Conservation (phyloP, 164 flowering plant genomes). For the Stephania japonica region DNA sequence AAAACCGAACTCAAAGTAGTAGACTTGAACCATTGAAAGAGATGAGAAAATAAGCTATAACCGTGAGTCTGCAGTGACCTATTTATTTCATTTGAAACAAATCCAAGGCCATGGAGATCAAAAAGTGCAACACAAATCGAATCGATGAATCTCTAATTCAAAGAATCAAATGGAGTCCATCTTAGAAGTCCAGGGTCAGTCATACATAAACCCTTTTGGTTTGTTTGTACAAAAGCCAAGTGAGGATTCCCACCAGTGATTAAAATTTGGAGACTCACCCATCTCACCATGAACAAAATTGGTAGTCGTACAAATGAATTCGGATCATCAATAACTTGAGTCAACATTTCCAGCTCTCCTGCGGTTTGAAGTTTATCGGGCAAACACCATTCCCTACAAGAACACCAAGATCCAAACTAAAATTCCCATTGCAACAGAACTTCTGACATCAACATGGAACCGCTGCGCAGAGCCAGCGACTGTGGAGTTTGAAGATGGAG, state of each 20-base stretch:
- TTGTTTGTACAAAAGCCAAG: conserved; percentile 1
- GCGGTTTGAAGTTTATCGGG: not conserved
- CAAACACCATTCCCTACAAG: conserved; percentile 21
- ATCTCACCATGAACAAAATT: not conserved
- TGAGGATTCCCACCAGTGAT: not conserved
- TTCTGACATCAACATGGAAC: conserved; percentile 12
- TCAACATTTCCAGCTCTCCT: too few species aligned
- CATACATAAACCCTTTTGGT: not conserved
- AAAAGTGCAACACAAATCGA: not conserved
- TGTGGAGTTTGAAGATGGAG: conserved; percentile 66
- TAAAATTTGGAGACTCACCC: not conserved
- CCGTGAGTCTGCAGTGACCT: too few species aligned
- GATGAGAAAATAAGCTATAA: not conserved
- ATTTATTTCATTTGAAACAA: not conserved
- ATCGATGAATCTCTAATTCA: not conserved
- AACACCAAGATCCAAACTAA: conserved; percentile 29
- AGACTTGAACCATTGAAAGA: too few species aligned
- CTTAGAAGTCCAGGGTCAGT: not conserved
- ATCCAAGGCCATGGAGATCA: not conserved
- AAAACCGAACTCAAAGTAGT: too few species aligned
- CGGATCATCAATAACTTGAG: not conserved
- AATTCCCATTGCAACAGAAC: conserved; percentile 21
- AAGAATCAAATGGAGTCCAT: not conserved
- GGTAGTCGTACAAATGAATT: not conserved
- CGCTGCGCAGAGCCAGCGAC: conserved; percentile 24